Evolutionary conservation across 371 early-diverging fungal species (phyloP), one percentile per base, ranked within the genome.

Genomic region (Fennellomyces sp.): DNA sequence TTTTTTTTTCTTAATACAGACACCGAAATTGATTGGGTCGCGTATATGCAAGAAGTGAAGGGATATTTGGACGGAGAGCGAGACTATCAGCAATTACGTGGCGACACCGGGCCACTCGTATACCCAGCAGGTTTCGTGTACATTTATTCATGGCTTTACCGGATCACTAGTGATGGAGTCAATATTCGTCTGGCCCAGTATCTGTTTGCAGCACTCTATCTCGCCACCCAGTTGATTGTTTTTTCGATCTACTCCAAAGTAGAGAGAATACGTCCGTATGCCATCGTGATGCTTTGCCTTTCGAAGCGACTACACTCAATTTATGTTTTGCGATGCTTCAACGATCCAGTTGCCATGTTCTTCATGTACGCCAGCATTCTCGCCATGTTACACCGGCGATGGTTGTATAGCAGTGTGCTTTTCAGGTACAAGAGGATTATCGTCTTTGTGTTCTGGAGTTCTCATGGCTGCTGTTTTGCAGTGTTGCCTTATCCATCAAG

Each of bases 61-160:
- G 88, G 87, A 10, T 93, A 91, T 64, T 55, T 91, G 8, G 58
- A 65, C 2, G 97, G 97, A 5, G 93, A 96, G 67, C 81, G 86
- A 5, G 88, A 96, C 66, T 97, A 97, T 64, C 38, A 60, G 19
- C 83, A 87, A 26, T 65, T 97, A 13, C 62, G 74, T 21, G 97
- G 97, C n/a, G 94, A 93, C 51, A 96, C 96, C 2, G 97, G 97
- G 2, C 97, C 96, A 0, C 73, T 96, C 42, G 97, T 96, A 81
- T 94, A 97, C 65, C 97, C 97, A 2, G 97, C 95, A 11, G 96
- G 96, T 5, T 95, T 94, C 69, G 87, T 97, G 4, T 95, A 94
- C 69, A 68, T 94, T 8, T 97, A 92, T 76, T 84, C 90, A 1
- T 60, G 65, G 5, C 68, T 97, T 6, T 86, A 85, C 58, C 71